phyloP scores from a whole-genome alignment of 352 stramenopile species.

The Globisporangium heterothallicum region DNA sequence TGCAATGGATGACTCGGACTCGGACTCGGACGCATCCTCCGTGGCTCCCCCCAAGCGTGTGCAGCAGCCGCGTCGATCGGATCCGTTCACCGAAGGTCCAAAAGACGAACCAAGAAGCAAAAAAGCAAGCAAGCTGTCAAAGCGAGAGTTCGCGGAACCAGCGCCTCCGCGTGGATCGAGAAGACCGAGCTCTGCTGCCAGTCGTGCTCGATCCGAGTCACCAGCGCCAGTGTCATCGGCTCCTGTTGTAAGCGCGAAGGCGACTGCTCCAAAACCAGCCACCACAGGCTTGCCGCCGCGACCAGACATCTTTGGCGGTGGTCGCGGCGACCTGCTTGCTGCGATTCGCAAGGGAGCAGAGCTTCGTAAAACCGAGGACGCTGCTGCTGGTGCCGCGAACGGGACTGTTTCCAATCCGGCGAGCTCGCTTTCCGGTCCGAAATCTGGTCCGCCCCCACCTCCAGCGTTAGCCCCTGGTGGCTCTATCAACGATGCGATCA shows the following conservation, averaged over 20 bases:
- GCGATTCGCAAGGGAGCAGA: slow-evolving; percentile 67
- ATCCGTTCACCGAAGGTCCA: neutral
- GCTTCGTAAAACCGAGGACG: slow-evolving; percentile 35
- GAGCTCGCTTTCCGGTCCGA: slow-evolving; percentile 14
- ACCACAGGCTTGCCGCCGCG: slow-evolving; percentile 41
- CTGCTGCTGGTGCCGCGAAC: too few species aligned
- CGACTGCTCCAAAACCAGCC: slow-evolving; percentile 12
- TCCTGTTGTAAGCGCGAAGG: slow-evolving; percentile 8
- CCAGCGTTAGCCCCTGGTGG: slow-evolving; percentile 29
- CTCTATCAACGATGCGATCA: slow-evolving; percentile 77
- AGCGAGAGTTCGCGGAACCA: slow-evolving; percentile 16
- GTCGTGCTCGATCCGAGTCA: slow-evolving; percentile 3
- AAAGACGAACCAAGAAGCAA: slow-evolving; percentile 15
- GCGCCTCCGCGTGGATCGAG: slow-evolving; percentile 13
- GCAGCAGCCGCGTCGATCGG: slow-evolving; percentile 6
- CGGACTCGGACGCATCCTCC: slow-evolving; percentile 39
- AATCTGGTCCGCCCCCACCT: slow-evolving; percentile 17
- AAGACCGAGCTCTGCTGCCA: slow-evolving; percentile 15
- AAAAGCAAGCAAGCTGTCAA: slow-evolving; percentile 20
- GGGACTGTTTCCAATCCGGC: neutral
- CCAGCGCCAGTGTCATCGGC: neutral
- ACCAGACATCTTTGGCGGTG: slow-evolving; percentile 63
- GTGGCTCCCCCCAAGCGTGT: slow-evolving; percentile 1
- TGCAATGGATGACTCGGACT: slow-evolving; percentile 50
- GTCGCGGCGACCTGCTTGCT: slow-evolving; percentile 66